Percentiles rank a stretch among this genome's conserved stretches.
Conservation (phyloP, 2,329 filamentous ascomycete genomes). For the Fusarium foetens region DNA sequence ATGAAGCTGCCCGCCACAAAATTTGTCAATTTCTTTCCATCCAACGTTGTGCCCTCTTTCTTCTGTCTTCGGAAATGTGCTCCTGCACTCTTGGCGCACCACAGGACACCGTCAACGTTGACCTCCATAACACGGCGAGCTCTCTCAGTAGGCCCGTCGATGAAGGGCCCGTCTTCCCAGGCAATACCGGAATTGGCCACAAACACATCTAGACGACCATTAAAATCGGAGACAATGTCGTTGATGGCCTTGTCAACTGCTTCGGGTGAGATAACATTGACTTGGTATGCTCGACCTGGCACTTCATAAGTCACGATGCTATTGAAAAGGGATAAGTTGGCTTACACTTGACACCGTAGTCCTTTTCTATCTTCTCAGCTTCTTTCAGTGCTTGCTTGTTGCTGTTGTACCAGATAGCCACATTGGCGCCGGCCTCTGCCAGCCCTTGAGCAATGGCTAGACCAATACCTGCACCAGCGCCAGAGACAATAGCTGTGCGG, state of each 20-base stretch:
- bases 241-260: constrained; percentile 62
- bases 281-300: constrained; percentile 69
- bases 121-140: constrained; percentile 75
- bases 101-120: constrained; percentile 81
- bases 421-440: constrained; percentile 77
- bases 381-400: constrained; percentile 72
- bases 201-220: constrained; percentile 79
- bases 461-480: constrained; percentile 74
- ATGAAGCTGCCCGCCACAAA: constrained; percentile 77
- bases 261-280: constrained; percentile 66
- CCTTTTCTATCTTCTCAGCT: constrained; percentile 70
- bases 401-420: constrained; percentile 78
- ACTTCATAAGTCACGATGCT: constrained; percentile 10
- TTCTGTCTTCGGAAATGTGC: constrained; percentile 77
- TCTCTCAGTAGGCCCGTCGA: constrained; percentile 71
- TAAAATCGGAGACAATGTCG: constrained; percentile 71
- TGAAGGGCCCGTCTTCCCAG: constrained; percentile 75
- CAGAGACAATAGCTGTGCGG: constrained; percentile 75
- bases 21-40: constrained; percentile 69
- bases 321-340: background rate
- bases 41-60: constrained; percentile 69
- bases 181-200: constrained; percentile 82
- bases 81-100: constrained; percentile 77
- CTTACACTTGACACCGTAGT: constrained; percentile 75
- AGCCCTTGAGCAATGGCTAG: constrained; percentile 70